Evolutionary conservation across 2,329 filamentous ascomycete species (phyloP).

Genomic region (Aspergillus terreus): DNA sequence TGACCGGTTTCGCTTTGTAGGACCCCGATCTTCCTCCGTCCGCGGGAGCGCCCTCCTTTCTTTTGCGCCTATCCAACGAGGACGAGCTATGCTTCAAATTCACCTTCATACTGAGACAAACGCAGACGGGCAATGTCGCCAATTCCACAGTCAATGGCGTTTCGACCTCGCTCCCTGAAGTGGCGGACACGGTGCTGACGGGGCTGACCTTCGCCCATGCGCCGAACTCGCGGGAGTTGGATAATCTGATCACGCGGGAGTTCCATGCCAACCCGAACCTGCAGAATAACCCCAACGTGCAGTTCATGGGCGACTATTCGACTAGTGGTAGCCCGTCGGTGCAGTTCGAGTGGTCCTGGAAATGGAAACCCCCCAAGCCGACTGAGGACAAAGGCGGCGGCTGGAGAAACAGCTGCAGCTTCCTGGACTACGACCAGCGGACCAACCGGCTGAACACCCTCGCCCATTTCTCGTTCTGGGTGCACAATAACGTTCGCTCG

Average conservation of each 20-base stretch:
- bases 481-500: constrained; percentile 60
- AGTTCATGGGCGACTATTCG: constrained; percentile 85
- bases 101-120: constrained; percentile 72
- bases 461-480: constrained; percentile 92
- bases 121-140: constrained; percentile 46
- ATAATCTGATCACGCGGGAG: constrained; percentile 89
- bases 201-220: constrained; percentile 91
- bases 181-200: constrained; percentile 72
- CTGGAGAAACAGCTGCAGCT: constrained; percentile 95
- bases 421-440: constrained; percentile 94
- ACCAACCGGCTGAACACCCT: constrained; percentile 85
- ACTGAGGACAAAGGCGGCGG: constrained; percentile 81
- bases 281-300: constrained; percentile 94
- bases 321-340: constrained; percentile 81
- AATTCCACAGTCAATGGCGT: constrained; percentile 49
- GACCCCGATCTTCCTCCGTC: constrained; percentile 66
- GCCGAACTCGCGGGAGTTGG: constrained; percentile 78
- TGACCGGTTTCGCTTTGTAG: constrained; percentile 42
- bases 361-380: constrained; percentile 85
- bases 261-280: constrained; percentile 96
- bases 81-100: constrained; percentile 93
- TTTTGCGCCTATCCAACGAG: constrained; percentile 82
- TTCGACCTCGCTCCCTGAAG: constrained; percentile 47
- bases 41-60: constrained; percentile 60
- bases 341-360: constrained; percentile 94